These are phyloP conservation scores for Coix lacrymajobi DNA, from an alignment of 176 grass and related monocot genomes.

Conservation along the genomic window DNA sequence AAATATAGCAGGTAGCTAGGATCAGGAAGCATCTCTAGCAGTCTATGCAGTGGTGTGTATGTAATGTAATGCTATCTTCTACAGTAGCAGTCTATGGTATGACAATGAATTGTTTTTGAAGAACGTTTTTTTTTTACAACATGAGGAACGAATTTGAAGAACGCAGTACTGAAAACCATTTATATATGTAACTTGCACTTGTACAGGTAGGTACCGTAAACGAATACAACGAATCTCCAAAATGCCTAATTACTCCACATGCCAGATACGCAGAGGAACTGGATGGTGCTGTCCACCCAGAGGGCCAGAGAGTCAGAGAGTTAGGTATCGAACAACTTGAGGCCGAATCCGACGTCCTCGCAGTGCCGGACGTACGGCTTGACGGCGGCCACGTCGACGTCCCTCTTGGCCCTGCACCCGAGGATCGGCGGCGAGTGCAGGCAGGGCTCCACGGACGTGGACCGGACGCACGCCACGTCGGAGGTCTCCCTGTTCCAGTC, in stretches of 20 bases:
- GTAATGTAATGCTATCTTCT: no score
- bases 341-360: conserved; percentile 69
- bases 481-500: conserved; percentile 56
- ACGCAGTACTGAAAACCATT: not conserved
- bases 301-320: no score
- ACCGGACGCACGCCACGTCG: conserved; percentile 50
- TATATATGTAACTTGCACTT: not conserved
- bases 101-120: no score
- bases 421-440: conserved; percentile 77
- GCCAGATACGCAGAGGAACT: not conserved
- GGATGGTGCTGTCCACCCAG: not conserved
- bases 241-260: conserved; percentile 30
- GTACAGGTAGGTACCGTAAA: not conserved
- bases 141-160: conserved; percentile 29
- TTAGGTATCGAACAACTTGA: conserved; percentile 74
- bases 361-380: conserved; percentile 73
- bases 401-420: conserved; percentile 50
- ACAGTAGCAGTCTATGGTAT: no score
- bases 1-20: no score
- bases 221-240: conserved; percentile 20
- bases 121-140: no score
- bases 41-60: not conserved
- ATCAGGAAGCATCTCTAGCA: not conserved
- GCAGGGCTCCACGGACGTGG: conserved; percentile 83
- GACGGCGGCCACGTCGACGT: conserved; percentile 52